These are phyloP conservation scores for Leccinum subgranulosum DNA, from an alignment of 768 basidiomycete species.

Conservation along the genomic window DNA sequence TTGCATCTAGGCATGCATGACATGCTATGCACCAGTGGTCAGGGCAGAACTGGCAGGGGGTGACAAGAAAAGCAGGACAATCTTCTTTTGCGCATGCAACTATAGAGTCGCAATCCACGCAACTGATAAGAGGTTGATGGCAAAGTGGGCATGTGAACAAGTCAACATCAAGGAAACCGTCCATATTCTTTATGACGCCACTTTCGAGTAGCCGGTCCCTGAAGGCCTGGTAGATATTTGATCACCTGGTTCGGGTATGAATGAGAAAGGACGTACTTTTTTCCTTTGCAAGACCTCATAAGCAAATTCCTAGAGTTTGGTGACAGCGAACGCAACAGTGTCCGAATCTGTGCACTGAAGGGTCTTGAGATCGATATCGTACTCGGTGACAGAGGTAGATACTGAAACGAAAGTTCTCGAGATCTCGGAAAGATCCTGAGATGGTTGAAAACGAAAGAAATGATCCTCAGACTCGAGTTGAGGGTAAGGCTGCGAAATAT, in stretches of 20 bases:
- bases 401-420: slow-evolving; percentile 13
- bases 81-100: background rate
- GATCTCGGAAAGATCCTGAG: slow-evolving; percentile 9
- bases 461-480: background rate
- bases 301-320: slow-evolving; percentile 11
- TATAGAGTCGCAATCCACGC: slow-evolving; percentile 9
- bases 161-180: slow-evolving; percentile 5
- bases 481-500: background rate
- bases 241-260: background rate
- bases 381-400: background rate
- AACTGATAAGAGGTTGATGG: background rate
- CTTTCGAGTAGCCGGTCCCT: slow-evolving; percentile 5
- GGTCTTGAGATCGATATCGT: slow-evolving; percentile 12
- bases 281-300: slow-evolving; percentile 2
- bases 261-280: background rate
- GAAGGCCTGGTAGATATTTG: slow-evolving; percentile 7
- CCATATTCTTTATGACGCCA: background rate
- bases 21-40: slow-evolving; percentile 5
- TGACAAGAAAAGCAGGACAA: background rate
- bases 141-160: slow-evolving; percentile 16
- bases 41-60: slow-evolving; percentile 2
- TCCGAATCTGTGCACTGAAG: background rate
- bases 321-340: background rate
- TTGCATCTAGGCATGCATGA: slow-evolving; percentile 1
- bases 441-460: slow-evolving; percentile 14